These are phyloP conservation scores for Microsporum ferrugineum DNA, from an alignment of 2,329 filamentous ascomycete genomes.

Conservation along the genomic window DNA sequence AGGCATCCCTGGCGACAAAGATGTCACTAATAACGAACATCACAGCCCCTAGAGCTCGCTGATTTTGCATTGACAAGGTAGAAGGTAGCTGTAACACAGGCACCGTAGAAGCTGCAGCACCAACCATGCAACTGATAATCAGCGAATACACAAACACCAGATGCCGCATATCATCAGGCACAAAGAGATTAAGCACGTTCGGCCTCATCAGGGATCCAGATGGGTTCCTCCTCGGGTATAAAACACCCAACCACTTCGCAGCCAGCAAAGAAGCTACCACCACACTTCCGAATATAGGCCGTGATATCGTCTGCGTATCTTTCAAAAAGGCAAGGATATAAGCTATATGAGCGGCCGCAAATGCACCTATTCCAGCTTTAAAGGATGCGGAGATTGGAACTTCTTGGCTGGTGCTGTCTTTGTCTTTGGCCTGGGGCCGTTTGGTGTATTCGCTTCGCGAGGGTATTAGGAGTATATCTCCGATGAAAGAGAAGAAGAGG, in stretches of 20 bases:
- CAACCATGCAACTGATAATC: conserved; percentile 22
- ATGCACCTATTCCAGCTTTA: conserved; percentile 21
- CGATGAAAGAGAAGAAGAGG: conserved; percentile 18
- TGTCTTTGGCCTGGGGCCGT: background rate
- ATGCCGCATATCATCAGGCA: conserved; percentile 19
- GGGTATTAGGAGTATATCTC: conserved; percentile 21
- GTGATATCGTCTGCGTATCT: conserved; percentile 11
- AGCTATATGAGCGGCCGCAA: conserved; percentile 22
- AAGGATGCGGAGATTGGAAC: conserved; percentile 18
- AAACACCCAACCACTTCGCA: conserved; percentile 20
- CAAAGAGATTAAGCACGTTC: conserved; percentile 19
- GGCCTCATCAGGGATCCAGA: conserved; percentile 1
- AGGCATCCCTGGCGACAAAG: conserved; percentile 24
- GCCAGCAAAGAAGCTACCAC: conserved; percentile 16
- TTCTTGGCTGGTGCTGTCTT: background rate
- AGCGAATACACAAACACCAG: conserved; percentile 19
- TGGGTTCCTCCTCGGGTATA: conserved; percentile 16
- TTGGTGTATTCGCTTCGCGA: conserved; percentile 17
- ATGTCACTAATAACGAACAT: conserved; percentile 25
- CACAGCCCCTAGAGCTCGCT: conserved; percentile 19
- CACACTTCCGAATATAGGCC: conserved; percentile 12
- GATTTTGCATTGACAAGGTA: conserved; percentile 12
- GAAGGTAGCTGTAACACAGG: conserved; percentile 1
- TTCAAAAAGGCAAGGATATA: conserved; percentile 22
- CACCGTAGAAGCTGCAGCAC: conserved; percentile 17